Evolutionary conservation across 805 yeast species (phyloP).

Genomic region (Candida broadrunensis): DNA sequence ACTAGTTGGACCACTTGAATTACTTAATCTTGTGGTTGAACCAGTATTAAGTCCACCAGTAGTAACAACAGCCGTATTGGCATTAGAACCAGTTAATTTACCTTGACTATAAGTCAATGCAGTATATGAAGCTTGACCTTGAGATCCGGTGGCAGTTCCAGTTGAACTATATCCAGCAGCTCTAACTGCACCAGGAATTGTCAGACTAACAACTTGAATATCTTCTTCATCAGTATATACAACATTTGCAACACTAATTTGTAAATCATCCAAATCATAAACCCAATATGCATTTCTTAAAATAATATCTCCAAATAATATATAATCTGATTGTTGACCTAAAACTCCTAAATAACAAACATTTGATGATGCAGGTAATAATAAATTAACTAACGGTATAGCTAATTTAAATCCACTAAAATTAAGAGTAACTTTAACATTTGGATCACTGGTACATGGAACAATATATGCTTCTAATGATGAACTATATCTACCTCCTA

Average conservation of each 20-base stretch:
- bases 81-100: slow-evolving; percentile 6
- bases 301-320: slow-evolving; percentile 64
- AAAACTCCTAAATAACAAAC: neutral
- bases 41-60: neutral
- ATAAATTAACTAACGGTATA: slow-evolving; percentile 1
- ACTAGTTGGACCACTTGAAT: neutral
- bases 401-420: slow-evolving; percentile 34
- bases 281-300: slow-evolving; percentile 63
- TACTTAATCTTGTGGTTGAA: neutral
- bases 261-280: slow-evolving; percentile 56
- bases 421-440: slow-evolving; percentile 32
- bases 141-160: neutral
- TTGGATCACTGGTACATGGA: slow-evolving; percentile 33
- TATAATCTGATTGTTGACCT: slow-evolving; percentile 5
- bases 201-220: slow-evolving; percentile 44
- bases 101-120: slow-evolving; percentile 9
- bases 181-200: slow-evolving; percentile 47
- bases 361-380: neutral
- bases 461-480: slow-evolving; percentile 44
- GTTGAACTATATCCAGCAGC: slow-evolving; percentile 49
- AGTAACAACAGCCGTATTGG: neutral
- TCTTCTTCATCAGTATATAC: slow-evolving; percentile 29
- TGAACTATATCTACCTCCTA: slow-evolving; percentile 41
- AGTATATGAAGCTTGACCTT: slow-evolving; percentile 7
- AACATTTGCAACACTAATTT: slow-evolving; percentile 50